Percentiles rank a stretch among this genome's conserved stretches.
Evolutionary conservation across 1,139 yeast species (phyloP).

Genomic region (Yamadazyma oceani): DNA sequence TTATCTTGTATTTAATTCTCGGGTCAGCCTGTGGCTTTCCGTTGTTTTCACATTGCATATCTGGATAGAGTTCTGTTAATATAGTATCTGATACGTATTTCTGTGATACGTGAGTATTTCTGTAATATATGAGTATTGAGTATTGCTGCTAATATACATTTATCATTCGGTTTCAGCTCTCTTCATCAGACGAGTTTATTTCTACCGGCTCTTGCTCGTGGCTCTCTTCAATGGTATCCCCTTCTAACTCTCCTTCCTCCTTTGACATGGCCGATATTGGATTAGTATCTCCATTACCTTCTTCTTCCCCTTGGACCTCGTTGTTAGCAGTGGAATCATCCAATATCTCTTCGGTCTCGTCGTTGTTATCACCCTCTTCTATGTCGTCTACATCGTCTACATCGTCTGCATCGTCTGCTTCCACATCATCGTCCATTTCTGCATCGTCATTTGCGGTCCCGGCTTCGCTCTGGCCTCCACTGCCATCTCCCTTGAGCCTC

Average conservation of each 20-base stretch:
- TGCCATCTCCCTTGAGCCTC: slow-evolving; percentile 16
- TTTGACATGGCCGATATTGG: slow-evolving; percentile 23
- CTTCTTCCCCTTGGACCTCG: slow-evolving; percentile 13
- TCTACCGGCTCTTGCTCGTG: slow-evolving; percentile 6
- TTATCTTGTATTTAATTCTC: slow-evolving; percentile 41
- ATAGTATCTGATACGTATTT: slow-evolving; percentile 11
- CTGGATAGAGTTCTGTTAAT: no score
- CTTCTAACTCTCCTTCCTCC: slow-evolving; percentile 20
- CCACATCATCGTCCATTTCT: slow-evolving; percentile 12
- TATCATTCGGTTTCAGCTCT: no score
- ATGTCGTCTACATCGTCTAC: slow-evolving; percentile 14
- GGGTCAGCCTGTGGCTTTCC: slow-evolving; percentile 58
- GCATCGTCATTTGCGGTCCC: slow-evolving; percentile 4
- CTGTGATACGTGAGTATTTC: slow-evolving; percentile 13
- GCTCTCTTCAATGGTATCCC: slow-evolving; percentile 10
- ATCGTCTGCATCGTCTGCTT: slow-evolving; percentile 16
- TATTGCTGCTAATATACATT: no score
- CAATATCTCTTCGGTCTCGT: slow-evolving; percentile 13
- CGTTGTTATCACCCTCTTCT: slow-evolving; percentile 12
- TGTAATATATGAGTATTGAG: no score
- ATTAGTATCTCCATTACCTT: slow-evolving; percentile 17
- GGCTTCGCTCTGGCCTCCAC: not conserved
- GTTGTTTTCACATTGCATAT: slow-evolving; percentile 31
- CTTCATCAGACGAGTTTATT: slow-evolving; percentile 10
- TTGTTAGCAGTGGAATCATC: slow-evolving; percentile 15